These are phyloP conservation scores for Paramecium biaurelia DNA, from an alignment of 73 alveolate species.

Conservation along the genomic window DNA sequence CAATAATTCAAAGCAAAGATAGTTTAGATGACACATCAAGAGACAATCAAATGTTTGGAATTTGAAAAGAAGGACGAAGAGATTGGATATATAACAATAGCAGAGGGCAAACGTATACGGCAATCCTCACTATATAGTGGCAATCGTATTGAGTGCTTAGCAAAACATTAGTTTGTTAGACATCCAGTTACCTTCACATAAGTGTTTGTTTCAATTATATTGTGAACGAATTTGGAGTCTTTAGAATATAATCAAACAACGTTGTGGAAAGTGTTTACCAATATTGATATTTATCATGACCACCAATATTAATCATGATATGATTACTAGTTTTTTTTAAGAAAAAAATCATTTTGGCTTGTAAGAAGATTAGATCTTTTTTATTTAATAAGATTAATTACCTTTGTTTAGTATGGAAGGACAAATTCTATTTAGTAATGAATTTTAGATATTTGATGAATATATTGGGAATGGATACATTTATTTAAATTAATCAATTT, in stretches of 20 bases:
- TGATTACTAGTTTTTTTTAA: slow-evolving; percentile 66
- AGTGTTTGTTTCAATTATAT: slow-evolving; percentile 77
- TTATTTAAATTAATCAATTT: slow-evolving; percentile 34
- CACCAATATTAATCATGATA: slow-evolving; percentile 64
- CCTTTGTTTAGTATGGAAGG: slow-evolving; percentile 79
- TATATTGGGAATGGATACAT: slow-evolving; percentile 80
- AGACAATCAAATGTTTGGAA: background rate
- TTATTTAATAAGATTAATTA: slow-evolving; percentile 72
- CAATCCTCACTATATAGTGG: background rate
- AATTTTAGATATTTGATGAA: background rate
- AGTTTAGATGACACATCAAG: background rate
- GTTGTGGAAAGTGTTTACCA: slow-evolving; percentile 23
- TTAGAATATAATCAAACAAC: background rate
- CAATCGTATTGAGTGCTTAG: background rate
- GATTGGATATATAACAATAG: background rate
- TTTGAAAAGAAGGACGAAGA: background rate
- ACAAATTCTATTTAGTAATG: slow-evolving; percentile 54
- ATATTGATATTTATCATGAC: slow-evolving; percentile 75
- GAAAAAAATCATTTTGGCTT: slow-evolving; percentile 77
- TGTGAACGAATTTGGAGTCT: slow-evolving; percentile 56
- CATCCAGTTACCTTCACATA: slow-evolving; percentile 82
- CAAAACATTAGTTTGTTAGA: slow-evolving; percentile 38
- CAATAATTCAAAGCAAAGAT: background rate
- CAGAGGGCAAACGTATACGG: slow-evolving; percentile 37
- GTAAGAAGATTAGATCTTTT: slow-evolving; percentile 56